Evolutionary conservation across 352 stramenopile species (phyloP).

Genomic region (Pilasporangium apinafurcum): DNA sequence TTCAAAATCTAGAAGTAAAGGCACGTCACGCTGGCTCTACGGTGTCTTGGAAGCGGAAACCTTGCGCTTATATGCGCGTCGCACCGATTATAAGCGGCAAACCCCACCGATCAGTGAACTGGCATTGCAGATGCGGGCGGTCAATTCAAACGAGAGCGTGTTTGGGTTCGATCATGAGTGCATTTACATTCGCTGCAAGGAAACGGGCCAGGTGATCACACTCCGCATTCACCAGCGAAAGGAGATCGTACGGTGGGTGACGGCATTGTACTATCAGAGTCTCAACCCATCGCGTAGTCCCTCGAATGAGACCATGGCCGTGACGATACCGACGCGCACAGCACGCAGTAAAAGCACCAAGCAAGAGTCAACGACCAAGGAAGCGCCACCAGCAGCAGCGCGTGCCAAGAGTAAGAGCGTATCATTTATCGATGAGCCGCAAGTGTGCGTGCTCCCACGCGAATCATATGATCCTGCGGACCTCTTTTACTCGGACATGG

Average conservation of each 20-base stretch:
- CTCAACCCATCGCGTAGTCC: slow-evolving; percentile 9
- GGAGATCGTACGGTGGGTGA: slow-evolving; percentile 58
- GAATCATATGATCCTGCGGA: slow-evolving; percentile 41
- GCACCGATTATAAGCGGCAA: slow-evolving; percentile 52
- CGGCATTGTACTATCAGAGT: slow-evolving; percentile 56
- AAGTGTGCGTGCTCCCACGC: slow-evolving; percentile 36
- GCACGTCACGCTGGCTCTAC: slow-evolving; percentile 53
- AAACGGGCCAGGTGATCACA: slow-evolving; percentile 27
- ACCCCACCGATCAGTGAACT: slow-evolving; percentile 34
- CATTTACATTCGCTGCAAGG: slow-evolving; percentile 41
- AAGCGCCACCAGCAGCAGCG: background rate
- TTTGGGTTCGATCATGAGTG: slow-evolving; percentile 60
- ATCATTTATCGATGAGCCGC: slow-evolving; percentile 42
- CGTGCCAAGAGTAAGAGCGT: slow-evolving; percentile 32
- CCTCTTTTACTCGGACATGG: slow-evolving; percentile 45
- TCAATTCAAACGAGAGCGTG: slow-evolving; percentile 35
- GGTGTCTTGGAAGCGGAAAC: slow-evolving; percentile 32
- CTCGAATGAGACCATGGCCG: background rate
- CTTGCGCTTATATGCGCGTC: slow-evolving; percentile 44
- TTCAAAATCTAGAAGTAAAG: slow-evolving; percentile 8
- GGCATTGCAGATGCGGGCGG: slow-evolving; percentile 27
- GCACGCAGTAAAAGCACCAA: slow-evolving; percentile 6
- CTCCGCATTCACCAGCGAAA: slow-evolving; percentile 56
- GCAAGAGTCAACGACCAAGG: too few relatives aligned
- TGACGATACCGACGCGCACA: background rate